Conservation (phyloP, 106 monocot genomes). For the Apostasia shenzhenica region DNA sequence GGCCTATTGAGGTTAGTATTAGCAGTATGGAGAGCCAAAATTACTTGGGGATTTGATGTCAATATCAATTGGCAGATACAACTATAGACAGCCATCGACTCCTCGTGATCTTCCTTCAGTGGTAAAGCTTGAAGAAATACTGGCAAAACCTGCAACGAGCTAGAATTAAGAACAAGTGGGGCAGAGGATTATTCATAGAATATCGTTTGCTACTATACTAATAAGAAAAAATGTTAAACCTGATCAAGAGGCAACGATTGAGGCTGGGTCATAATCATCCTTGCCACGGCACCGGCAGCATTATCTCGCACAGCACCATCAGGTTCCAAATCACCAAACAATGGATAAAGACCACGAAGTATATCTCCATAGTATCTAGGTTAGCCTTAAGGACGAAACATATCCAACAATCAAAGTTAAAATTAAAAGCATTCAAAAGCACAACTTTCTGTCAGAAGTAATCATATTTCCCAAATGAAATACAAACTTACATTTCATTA, state of each 20-base stretch:
- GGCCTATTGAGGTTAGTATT: not conserved
- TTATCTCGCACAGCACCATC: constrained; percentile 94
- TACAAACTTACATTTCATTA: no score
- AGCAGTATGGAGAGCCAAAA: not conserved
- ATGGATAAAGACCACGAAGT: constrained; percentile 69
- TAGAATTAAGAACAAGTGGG: not conserved
- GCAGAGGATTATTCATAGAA: not conserved
- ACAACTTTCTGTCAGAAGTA: no score
- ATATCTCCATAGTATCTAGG: constrained; percentile 85
- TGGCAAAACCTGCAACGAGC: constrained; percentile 56
- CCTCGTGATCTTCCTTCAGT: constrained; percentile 83
- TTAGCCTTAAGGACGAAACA: constrained; percentile 16
- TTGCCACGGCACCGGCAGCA: constrained; percentile 92
- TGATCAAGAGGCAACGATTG: constrained; percentile 86
- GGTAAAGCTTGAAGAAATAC: constrained; percentile 92
- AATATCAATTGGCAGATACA: constrained; percentile 68
- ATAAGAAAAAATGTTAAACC: constrained; percentile 24
- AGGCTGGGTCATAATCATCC: constrained; percentile 96
- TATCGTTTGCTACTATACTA: not conserved
- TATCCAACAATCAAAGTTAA: not conserved
- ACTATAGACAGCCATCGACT: constrained; percentile 73
- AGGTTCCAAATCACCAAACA: constrained; percentile 74
- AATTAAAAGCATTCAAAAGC: not conserved
- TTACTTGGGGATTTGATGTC: constrained; percentile 74
- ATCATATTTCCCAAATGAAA: no score